Evolutionary conservation across 2,329 filamentous ascomycete genomes (phyloP), one percentile per base, ranked within the genome.

Genomic region (Fusarium humuli): DNA sequence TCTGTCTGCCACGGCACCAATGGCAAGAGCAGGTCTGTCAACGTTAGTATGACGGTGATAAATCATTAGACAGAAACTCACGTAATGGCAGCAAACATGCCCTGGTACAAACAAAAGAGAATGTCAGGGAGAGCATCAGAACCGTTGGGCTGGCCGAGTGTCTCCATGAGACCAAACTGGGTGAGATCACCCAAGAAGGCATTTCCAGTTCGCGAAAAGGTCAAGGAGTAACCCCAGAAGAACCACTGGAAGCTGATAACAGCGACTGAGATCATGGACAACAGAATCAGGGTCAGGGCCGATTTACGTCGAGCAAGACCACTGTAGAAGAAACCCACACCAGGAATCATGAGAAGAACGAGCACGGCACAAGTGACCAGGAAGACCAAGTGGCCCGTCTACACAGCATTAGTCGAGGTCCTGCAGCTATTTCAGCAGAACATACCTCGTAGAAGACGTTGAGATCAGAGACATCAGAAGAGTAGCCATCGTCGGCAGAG

Each of bases 241-340:
- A 97, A 97, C 94, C 94, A 97, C 78, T 97, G 93, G 82, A 97
- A 97, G 52, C 90, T 91, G 65, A 94, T 89, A 70, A 97, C 89
- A 13, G 89, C 92, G 6, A 91, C 88, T 18, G 92, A 91, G 83
- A 97, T 91, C 83, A 97, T 88, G 16, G 92, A 92, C 6, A 97
- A 86, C 87, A 93, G 94, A 79, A 97, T 91, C 67, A 97, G 86
- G 20, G 93, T 93, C 57, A 97, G 85, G 6, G 94, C 94, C 0
- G 93, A 97, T 84, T 97, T 97, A 79, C 94, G 90, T 60, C 94
- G 90, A 18, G 94, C 93, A 18, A 97, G 90, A 70, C 94, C 94
- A 45, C 92, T 95, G 85, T 97, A 97, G 87, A 97, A 97, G 86
- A 97, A 96, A 56, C 93, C 94, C 77, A 97, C 94, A 61, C 94